Evolutionary conservation across 805 yeast species (phyloP), one percentile per base, ranked within the genome.

Genomic region (Suhomyces sp.): DNA sequence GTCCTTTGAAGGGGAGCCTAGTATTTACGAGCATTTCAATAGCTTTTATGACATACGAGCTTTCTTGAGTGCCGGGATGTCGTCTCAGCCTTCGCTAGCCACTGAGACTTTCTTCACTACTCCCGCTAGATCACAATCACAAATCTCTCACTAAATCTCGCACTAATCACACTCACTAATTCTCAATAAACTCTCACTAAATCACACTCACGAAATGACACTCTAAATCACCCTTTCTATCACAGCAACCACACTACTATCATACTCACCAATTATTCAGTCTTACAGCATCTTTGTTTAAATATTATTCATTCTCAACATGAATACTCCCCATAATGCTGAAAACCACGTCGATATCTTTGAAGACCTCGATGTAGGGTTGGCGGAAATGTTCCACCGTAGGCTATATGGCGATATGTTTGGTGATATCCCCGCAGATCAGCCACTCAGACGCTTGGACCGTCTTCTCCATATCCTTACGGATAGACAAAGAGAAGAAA

Each of bases 341-440:
- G 47, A 52, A 20, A 50, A 48, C 19, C 44, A 39, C 46, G 52
- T 59, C 13, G 66, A 64, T 54, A 55, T 63, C 13, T 61, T 65
- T 47, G 50, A 57, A 33, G 60, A 60, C 47, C 53, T 65, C 20
- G 65, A 64, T 39, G 44, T 54, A 22, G 59, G 57, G n/a, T 54
- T 63, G 1, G 44, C 58, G 2, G 67, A 65, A 19, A 43, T 62
- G 24, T 60, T 63, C 47, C 57, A 53, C 19, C 47, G 59, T 13
- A 54, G 56, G 29, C 60, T 56, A 22, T 17, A 50, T 17, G 56
- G 52, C 35, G 57, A 51, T 9, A 39, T 61, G 7, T 53, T 62
- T 31, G 50, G 49, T 2, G 52, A 51, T 22, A 33, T 33, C 24
- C 43, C 43, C 3, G 21, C 25, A 7, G 43, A 35, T 10, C 43